Evolutionary conservation across 805 yeast species (phyloP), one percentile per base, ranked within the genome.

Genomic region (Candida qinlingensis): DNA sequence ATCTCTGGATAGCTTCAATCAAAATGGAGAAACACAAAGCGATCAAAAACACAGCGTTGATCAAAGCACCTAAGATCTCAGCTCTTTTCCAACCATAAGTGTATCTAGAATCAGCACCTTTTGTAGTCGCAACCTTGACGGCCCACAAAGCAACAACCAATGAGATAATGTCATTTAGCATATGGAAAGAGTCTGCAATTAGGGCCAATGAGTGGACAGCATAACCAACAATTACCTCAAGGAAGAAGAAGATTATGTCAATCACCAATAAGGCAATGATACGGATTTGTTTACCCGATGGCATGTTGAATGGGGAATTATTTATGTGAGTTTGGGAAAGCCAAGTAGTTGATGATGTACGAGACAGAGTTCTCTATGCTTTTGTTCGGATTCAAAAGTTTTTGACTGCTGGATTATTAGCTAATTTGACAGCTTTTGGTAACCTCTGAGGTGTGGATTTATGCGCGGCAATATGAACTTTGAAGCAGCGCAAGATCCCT

Each of bases 51-150:
- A 94, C 97, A 3, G 97, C 97, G 63, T 92, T 92, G 56, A 92
- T 79, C 51, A 92, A 75, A 7, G 98, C 99, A 48, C 99, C 99
- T 52, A 92, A 74, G 46, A 92, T 91, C 67, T 92, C 99, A 5
- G 98, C 98, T 57, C 99, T 77, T 66, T 92, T 96, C 96, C 97
- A 89, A 13, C 99, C 99, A 61, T 94, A 92, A 3, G 98, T 94
- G 70, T 87, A 92, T 49, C 83, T 83, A 3, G 94, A 84, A 64
- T 89, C 94, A 1, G 96, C 94, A 30, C 82, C 80, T 59, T 81
- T 79, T 37, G 80, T 80, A 58, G 85, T 85, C 46, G 97, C 90
- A 10, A 90, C 96, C 53, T 79, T 79, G 25, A 94, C 98, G 0
- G 99, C 99, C 97, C 97, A 92, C 33, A 91, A 71, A 0, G 99